Evolutionary conservation across 257 asterid genomes (phyloP).

Genomic region (Oldenlandia corymbosa): DNA sequence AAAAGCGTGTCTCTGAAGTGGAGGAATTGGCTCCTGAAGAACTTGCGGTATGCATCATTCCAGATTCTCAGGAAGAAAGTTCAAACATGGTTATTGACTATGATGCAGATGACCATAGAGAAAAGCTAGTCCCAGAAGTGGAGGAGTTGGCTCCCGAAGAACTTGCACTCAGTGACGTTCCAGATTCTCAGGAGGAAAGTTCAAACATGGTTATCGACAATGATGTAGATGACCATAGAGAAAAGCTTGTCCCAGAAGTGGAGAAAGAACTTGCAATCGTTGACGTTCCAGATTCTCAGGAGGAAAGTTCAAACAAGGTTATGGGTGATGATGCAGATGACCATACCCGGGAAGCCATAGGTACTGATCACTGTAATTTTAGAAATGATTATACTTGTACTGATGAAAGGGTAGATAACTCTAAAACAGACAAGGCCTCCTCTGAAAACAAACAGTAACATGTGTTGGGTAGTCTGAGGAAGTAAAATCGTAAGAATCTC

Average conservation of each 20-base stretch:
- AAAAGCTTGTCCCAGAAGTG: not conserved
- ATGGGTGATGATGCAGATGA: not conserved
- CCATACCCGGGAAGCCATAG: too few relatives aligned
- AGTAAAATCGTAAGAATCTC: too few relatives aligned
- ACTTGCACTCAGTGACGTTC: conserved; percentile 29
- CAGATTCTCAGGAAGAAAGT: conserved; percentile 58
- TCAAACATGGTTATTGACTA: not conserved
- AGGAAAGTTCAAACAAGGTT: conserved; percentile 15
- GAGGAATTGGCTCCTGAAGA: conserved; percentile 22
- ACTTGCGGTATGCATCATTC: conserved; percentile 28
- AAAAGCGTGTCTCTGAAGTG: conserved; percentile 21
- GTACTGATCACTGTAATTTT: not conserved
- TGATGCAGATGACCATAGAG: too few relatives aligned
- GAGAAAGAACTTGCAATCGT: conserved; percentile 13
- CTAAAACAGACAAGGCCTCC: too few relatives aligned
- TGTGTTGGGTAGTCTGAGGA: too few relatives aligned
- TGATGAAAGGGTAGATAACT: conserved; percentile 1
- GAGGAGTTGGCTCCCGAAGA: conserved; percentile 33
- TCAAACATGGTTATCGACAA: not conserved
- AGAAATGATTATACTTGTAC: conserved; percentile 9
- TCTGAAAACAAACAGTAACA: too few relatives aligned
- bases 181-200: conserved; percentile 58
- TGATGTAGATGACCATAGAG: too few relatives aligned
- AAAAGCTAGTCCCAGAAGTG: not conserved
- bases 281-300: conserved; percentile 61